phyloP scores from a whole-genome alignment of 2,329 filamentous ascomycete species.

The Colletotrichum sp. region DNA sequence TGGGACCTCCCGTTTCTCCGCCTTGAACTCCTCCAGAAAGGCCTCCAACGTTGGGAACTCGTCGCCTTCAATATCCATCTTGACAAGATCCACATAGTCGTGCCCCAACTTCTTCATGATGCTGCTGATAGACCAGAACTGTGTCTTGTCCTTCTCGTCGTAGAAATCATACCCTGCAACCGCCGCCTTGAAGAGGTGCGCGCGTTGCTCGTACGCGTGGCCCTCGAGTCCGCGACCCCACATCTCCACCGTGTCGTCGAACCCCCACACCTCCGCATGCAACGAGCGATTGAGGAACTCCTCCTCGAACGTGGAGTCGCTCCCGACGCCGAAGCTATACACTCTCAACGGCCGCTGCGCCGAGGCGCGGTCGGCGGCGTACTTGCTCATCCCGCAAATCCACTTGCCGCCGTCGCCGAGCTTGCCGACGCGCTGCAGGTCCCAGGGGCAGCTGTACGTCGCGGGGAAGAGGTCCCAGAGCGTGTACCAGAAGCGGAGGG shows the following conservation, averaged over 20 bases:
- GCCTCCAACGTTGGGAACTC: conserved; percentile 32
- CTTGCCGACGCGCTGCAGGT: conserved; percentile 39
- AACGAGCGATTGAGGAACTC: conserved; percentile 24
- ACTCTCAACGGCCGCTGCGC: conserved; percentile 32
- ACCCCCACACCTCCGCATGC: conserved; percentile 40
- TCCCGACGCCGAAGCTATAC: conserved; percentile 40
- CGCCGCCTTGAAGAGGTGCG: not conserved
- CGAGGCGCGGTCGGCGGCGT: conserved; percentile 26
- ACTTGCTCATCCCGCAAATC: conserved; percentile 42
- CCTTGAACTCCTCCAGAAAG: not conserved
- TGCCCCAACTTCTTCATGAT: conserved; percentile 40
- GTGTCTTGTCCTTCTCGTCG: conserved; percentile 14
- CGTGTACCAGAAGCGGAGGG: conserved; percentile 30
- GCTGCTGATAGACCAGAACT: conserved; percentile 30
- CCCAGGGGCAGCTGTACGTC: conserved; percentile 41
- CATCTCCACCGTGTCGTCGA: conserved; percentile 37
- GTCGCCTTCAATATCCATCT: conserved; percentile 42
- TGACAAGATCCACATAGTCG: conserved; percentile 41
- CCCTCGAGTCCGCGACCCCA: conserved; percentile 24
- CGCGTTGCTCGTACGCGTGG: not conserved
- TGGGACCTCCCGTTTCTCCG: not conserved
- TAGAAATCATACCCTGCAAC: not conserved
- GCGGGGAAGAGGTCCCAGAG: conserved; percentile 44
- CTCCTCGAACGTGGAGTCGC: conserved; percentile 41
- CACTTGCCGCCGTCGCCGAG: conserved; percentile 45